Conservation (phyloP, 192 early-diverging fungal genomes). For the Coemansia furcata region DNA sequence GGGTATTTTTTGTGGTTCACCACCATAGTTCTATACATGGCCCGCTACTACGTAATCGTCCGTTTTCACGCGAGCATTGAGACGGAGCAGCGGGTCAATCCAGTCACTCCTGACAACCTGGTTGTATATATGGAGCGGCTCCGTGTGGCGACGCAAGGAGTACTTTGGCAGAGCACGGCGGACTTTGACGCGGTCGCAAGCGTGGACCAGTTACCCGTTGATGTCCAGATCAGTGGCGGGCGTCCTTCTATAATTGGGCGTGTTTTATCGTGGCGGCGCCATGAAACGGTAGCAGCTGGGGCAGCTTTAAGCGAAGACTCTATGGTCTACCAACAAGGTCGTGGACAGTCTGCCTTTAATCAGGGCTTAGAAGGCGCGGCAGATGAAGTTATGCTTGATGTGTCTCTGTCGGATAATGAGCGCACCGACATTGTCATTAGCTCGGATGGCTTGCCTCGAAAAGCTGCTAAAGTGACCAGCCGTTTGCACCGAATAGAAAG, state of each 20-base stretch:
- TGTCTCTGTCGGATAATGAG: background rate
- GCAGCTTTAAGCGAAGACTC: background rate
- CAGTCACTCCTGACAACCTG: constrained; percentile 37
- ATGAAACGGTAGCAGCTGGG: background rate
- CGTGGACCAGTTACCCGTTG: background rate
- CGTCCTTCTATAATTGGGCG: background rate
- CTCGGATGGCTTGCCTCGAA: background rate
- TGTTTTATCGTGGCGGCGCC: background rate
- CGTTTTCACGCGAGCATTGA: constrained; percentile 14
- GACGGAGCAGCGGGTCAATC: constrained; percentile 22
- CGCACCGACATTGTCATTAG: background rate
- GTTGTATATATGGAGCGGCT: constrained; percentile 12
- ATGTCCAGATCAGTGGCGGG: background rate
- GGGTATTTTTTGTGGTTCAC: constrained; percentile 21
- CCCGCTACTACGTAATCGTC: constrained; percentile 20
- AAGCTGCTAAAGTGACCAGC: background rate
- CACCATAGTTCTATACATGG: constrained; percentile 23
- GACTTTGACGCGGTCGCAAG: background rate
- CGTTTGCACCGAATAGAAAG: background rate
- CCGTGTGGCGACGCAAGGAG: background rate
- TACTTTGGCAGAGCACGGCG: constrained; percentile 1
- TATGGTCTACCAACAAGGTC: background rate
- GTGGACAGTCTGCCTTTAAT: background rate
- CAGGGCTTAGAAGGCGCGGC: background rate
- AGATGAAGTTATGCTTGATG: background rate